These are phyloP conservation scores for Carex scoparia DNA, from an alignment of 176 grass and related monocot species.

Conservation along the genomic window DNA sequence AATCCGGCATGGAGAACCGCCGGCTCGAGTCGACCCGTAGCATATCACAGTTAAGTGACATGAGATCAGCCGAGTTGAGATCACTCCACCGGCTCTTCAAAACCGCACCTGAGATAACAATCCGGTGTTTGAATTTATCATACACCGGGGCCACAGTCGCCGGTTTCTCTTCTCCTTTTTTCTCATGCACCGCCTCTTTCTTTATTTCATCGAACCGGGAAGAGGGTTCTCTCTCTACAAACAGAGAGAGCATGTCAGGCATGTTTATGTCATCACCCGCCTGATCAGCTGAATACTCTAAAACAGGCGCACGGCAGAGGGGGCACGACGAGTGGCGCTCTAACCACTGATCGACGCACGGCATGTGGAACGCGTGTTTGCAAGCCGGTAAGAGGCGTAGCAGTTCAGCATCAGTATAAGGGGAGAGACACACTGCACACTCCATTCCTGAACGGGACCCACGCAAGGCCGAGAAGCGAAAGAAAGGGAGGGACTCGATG, in stretches of 20 bases:
- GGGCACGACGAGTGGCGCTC: constrained; percentile 67
- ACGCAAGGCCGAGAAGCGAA: constrained; percentile 61
- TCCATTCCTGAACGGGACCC: constrained; percentile 70
- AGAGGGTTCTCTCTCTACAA: constrained; percentile 55
- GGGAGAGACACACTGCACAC: constrained; percentile 80
- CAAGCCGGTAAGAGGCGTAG: constrained; percentile 83
- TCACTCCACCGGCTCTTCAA: constrained; percentile 95
- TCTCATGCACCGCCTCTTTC: neutral
- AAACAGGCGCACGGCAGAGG: constrained; percentile 60
- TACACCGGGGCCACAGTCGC: neutral
- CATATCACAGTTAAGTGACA: constrained; percentile 62
- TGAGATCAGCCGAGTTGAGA: constrained; percentile 70
- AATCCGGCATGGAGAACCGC: constrained; percentile 12
- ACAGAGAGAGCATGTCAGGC: constrained; percentile 42
- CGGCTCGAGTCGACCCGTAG: constrained; percentile 44
- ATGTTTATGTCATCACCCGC: neutral
- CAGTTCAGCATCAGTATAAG: constrained; percentile 61
- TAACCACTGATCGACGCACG: constrained; percentile 80
- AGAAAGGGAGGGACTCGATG: constrained; percentile 77
- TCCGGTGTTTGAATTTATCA: constrained; percentile 69
- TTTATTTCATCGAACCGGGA: constrained; percentile 22
- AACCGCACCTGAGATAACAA: constrained; percentile 64
- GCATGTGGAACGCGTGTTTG: constrained; percentile 78
- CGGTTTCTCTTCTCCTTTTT: neutral
- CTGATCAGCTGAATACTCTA: constrained; percentile 8